Conservation (phyloP, 805 yeast species). For the Metschnikowia peoriensis region DNA sequence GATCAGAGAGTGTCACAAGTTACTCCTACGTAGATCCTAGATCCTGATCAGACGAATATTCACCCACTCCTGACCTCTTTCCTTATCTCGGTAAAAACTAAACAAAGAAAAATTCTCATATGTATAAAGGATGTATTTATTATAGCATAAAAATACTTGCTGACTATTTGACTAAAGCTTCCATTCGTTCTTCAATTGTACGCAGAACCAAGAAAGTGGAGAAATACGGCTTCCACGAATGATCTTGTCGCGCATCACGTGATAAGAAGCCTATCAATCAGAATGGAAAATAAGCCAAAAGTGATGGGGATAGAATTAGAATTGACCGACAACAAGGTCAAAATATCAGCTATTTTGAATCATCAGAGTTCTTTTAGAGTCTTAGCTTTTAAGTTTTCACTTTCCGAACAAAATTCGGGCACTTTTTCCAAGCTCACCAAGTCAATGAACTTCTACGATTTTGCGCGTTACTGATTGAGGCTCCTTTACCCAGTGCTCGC, state of each 20-base stretch:
- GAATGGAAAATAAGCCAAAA: background rate
- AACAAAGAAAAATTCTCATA: no score
- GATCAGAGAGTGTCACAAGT: no score
- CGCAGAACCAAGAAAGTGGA: background rate
- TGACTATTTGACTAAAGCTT: background rate
- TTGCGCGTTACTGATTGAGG: background rate
- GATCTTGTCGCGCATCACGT: constrained; percentile 4
- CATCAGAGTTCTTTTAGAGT: no score
- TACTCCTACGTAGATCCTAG: no score
- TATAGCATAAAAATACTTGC: no score
- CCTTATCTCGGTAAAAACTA: no score
- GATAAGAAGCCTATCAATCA: background rate
- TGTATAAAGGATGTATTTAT: no score
- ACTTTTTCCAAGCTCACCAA: background rate
- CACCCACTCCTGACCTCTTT: no score
- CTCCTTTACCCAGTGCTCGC: constrained; percentile 3
- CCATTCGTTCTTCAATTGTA: background rate
- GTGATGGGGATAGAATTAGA: background rate
- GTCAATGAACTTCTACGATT: background rate
- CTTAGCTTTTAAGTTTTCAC: no score
- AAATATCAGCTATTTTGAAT: background rate
- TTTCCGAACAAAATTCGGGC: background rate
- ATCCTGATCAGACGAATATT: no score
- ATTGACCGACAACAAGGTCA: no score
- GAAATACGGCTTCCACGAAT: background rate